A percentile compares a stretch with the other conserved stretches of the same genome.
Evolutionary conservation across 768 basidiomycete genomes (phyloP).

Genomic region (Gymnopilus junonius): DNA sequence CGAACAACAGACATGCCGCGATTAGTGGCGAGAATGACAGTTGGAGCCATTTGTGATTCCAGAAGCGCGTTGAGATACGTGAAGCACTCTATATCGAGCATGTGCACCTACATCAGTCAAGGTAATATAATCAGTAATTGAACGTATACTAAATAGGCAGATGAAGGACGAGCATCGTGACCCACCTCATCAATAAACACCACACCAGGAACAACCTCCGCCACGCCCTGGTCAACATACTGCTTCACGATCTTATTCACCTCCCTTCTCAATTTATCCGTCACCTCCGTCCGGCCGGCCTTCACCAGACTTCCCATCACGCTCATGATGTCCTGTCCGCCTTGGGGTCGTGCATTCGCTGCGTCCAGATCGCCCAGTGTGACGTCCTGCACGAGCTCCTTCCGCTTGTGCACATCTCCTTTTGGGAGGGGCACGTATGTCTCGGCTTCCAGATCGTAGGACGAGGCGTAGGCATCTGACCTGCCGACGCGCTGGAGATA

Average conservation of each 20-base stretch:
- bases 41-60: constrained; percentile 96
- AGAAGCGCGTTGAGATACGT: constrained; percentile 96
- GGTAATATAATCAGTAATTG: not conserved
- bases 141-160: not conserved
- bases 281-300: constrained; percentile 93
- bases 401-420: constrained; percentile 94
- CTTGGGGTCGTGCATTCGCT: constrained; percentile 94
- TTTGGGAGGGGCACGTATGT: constrained; percentile 98
- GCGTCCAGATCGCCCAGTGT: constrained; percentile 95
- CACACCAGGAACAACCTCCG: constrained; percentile 96
- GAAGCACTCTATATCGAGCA: constrained; percentile 99
- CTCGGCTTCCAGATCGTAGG: constrained; percentile 97
- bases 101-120: constrained; percentile 76
- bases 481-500: constrained; percentile 83
- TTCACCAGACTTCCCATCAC: constrained; percentile 94
- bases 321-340: constrained; percentile 98
- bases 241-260: constrained; percentile 98
- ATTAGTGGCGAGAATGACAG: constrained; percentile 96
- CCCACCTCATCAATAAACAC: constrained; percentile 98
- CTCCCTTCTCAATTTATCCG: constrained; percentile 93
- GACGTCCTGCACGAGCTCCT: constrained; percentile 94
- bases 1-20: constrained; percentile 91
- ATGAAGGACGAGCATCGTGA: not conserved
- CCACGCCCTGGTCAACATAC: constrained; percentile 98
- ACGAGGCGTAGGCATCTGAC: constrained; percentile 96